These are phyloP conservation scores for Castanea mollissima DNA, from an alignment of 306 rosid genomes.

Conservation along the genomic window DNA sequence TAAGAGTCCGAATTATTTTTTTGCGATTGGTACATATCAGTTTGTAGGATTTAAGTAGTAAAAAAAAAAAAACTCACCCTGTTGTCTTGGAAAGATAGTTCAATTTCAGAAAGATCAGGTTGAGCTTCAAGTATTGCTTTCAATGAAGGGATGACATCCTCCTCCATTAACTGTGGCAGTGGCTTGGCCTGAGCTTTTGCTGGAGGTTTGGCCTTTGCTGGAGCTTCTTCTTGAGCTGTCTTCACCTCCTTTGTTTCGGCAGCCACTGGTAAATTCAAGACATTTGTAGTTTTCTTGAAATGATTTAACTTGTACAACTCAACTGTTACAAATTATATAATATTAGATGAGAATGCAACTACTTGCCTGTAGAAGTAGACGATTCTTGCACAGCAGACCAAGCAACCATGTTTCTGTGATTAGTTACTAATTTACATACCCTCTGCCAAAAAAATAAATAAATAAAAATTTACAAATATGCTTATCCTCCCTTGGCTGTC, in stretches of 20 bases:
- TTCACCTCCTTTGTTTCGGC: slow-evolving; percentile 56
- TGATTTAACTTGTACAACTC: not conserved
- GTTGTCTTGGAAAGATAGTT: slow-evolving; percentile 60
- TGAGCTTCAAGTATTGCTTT: slow-evolving; percentile 68
- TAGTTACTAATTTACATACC: slow-evolving; percentile 36
- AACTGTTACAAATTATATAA: too few species aligned
- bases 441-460: slow-evolving; percentile 31
- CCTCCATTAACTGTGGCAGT: slow-evolving; percentile 86
- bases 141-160: slow-evolving; percentile 83
- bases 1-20: too few species aligned
- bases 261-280: slow-evolving; percentile 28
- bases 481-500: not conserved
- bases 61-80: slow-evolving; percentile 39
- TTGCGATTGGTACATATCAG: too few species aligned
- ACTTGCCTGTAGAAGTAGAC: slow-evolving; percentile 57
- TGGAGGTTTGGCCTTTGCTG: slow-evolving; percentile 62
- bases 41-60: too few species aligned
- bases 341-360: slow-evolving; percentile 17
- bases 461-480: slow-evolving; percentile 5
- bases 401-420: slow-evolving; percentile 40
- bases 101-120: slow-evolving; percentile 63
- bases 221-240: slow-evolving; percentile 47
- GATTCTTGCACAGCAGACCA: slow-evolving; percentile 91
- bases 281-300: not conserved
- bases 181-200: slow-evolving; percentile 75